Evolutionary conservation across 2,329 filamentous ascomycete genomes (phyloP).

Genomic region (Talaromyces sp.): DNA sequence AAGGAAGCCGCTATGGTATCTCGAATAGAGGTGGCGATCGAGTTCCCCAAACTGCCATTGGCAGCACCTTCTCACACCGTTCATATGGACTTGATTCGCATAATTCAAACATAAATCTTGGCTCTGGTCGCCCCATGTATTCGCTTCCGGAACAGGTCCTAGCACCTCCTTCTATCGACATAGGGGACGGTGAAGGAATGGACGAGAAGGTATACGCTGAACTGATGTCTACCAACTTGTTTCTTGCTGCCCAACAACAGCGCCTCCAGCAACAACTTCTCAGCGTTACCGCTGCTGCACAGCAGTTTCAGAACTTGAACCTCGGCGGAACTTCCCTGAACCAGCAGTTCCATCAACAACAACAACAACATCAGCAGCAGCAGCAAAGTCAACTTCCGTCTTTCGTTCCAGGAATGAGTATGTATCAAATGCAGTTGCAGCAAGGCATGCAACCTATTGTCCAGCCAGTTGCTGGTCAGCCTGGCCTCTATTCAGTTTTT

Average conservation of each 20-base stretch:
- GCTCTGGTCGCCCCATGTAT: constrained; percentile 57
- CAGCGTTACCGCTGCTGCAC: constrained; percentile 74
- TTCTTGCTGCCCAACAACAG: constrained; percentile 91
- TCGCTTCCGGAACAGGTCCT: constrained; percentile 68
- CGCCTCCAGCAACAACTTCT: constrained; percentile 89
- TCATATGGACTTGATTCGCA: constrained; percentile 29
- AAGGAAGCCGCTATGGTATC: constrained; percentile 43
- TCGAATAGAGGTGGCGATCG: constrained; percentile 38
- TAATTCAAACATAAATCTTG: constrained; percentile 15
- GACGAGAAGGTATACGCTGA: constrained; percentile 85
- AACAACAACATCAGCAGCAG: constrained; percentile 44
- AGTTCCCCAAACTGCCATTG: constrained; percentile 58
- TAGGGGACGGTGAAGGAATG: constrained; percentile 66
- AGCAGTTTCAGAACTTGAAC: constrained; percentile 75
- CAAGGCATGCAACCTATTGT: constrained; percentile 62
- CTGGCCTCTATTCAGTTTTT: constrained; percentile 76
- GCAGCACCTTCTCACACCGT: constrained; percentile 48
- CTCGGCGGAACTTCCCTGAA: constrained; percentile 46
- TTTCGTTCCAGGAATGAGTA: constrained; percentile 51
- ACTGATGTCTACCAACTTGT: constrained; percentile 84
- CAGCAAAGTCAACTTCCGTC: constrained; percentile 45
- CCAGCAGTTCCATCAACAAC: constrained; percentile 46
- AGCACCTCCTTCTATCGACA: constrained; percentile 69
- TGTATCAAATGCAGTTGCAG: constrained; percentile 64
- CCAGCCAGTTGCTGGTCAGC: constrained; percentile 61